These are phyloP conservation scores for Daedaleopsis nitida DNA, from an alignment of 768 basidiomycete genomes.

Conservation along the genomic window DNA sequence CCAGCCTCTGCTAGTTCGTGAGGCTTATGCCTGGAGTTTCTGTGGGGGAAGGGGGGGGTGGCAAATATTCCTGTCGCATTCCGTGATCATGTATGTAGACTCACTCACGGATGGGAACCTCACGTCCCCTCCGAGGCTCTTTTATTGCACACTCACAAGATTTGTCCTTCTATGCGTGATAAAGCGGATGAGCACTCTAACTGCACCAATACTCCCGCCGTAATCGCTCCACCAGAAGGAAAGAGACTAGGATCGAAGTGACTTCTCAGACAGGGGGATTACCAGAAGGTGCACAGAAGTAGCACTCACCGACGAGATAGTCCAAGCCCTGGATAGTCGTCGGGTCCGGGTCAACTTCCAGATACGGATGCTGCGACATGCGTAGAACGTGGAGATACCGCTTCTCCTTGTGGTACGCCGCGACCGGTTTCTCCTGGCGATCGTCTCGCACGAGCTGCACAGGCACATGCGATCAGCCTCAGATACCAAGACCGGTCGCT, in stretches of 20 bases:
- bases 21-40: too few species aligned
- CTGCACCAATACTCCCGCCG: neutral
- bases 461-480: neutral
- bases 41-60: too few species aligned
- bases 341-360: constrained; percentile 37
- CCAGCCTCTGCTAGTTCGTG: too few species aligned
- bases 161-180: too few species aligned
- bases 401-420: constrained; percentile 36
- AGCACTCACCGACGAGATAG: constrained; percentile 35
- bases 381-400: constrained; percentile 36
- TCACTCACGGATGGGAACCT: too few species aligned
- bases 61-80: too few species aligned
- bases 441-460: constrained; percentile 36
- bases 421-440: constrained; percentile 33
- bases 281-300: neutral
- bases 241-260: neutral
- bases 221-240: neutral
- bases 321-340: constrained; percentile 37
- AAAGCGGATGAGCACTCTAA: neutral
- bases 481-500: too few species aligned
- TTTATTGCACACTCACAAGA: too few species aligned
- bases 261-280: neutral
- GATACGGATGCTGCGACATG: constrained; percentile 38
- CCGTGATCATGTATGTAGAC: too few species aligned
- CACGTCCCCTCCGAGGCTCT: too few species aligned